These are phyloP conservation scores for Athelia psychrophila DNA, from an alignment of 1,284 basidiomycete species.

Conservation along the genomic window DNA sequence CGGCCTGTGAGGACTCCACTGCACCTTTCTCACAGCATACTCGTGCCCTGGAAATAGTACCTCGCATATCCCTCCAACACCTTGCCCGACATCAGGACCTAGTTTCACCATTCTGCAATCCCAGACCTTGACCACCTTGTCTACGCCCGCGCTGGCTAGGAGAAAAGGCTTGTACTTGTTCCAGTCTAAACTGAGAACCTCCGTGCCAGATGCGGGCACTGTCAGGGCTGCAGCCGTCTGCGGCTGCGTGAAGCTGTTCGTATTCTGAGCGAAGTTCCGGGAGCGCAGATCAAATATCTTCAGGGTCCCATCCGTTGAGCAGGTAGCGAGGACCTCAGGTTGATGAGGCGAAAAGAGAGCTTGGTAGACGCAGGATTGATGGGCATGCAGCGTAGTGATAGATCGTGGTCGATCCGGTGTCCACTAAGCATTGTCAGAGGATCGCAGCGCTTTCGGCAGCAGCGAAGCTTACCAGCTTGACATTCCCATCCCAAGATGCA, in stretches of 20 bases:
- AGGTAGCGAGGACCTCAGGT: constrained; percentile 77
- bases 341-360: constrained; percentile 91
- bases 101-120: constrained; percentile 79
- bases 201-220: constrained; percentile 66
- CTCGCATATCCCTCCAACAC: constrained; percentile 70
- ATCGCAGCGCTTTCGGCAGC: constrained; percentile 2
- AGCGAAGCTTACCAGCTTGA: constrained; percentile 72
- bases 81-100: constrained; percentile 37
- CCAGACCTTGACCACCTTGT: constrained; percentile 80
- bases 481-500: constrained; percentile 88
- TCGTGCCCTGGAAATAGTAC: constrained; percentile 72
- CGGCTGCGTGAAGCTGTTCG: constrained; percentile 59
- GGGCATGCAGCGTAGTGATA: constrained; percentile 78
- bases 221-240: constrained; percentile 65
- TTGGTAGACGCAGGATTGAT: constrained; percentile 84
- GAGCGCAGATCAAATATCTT: constrained; percentile 79
- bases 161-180: constrained; percentile 87
- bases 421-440: constrained; percentile 73
- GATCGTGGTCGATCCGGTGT: constrained; percentile 78
- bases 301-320: constrained; percentile 82
- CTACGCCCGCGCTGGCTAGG: constrained; percentile 80
- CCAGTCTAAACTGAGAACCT: constrained; percentile 84
- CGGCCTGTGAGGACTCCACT: constrained; percentile 76
- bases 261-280: constrained; percentile 41
- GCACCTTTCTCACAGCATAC: constrained; percentile 77